Evolutionary conservation across 306 rosid genomes (phyloP), one percentile per base, ranked within the genome.

Genomic region (Lathyrus aphaca): DNA sequence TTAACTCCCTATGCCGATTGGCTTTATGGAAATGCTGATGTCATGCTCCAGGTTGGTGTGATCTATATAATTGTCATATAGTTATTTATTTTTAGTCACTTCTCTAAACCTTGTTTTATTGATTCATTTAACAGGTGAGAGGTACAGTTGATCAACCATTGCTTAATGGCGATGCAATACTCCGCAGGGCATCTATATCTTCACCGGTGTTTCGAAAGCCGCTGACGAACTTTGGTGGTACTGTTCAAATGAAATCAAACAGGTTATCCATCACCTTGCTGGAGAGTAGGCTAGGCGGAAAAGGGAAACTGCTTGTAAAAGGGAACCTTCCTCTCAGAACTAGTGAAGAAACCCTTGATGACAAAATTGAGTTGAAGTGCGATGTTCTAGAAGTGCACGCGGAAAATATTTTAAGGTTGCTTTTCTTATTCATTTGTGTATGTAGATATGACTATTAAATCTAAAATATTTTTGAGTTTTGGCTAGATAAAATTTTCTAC

Each of bases 291-390:
- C 82, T 94, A 71, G 73, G 96, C 81, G 79, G 95, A 85, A 86
- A 85, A 81, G 98, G 98, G 21, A 90, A 90, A 82, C 62, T 94
- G 71, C 77, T 81, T 42, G 76, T 94, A 48, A 94, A 88, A 76
- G 98, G 98, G 80, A 94, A 85, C 77, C 93, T 94, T 72, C 98
- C 97, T 38, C 98, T 94, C 65, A 84, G 92, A 85, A 81, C 83
- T 37, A 85, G 82, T 79, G 97, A 94, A 84, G 85, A 90, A 76
- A 77, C 85, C 69, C 86, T 68, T 16, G 81, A 78, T 50, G 97
- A 94, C 80, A 90, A 86, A 82, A 87, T 94, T 44, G 97, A 94
- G 65, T 68, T 94, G 78, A 90, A 87, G 86, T 94, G 96, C 25
- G 98, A 90, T 81, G 88, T 77, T 72, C 79, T 94, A 79, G 92